phyloP scores from a whole-genome alignment of 2,329 filamentous ascomycete genomes.

The Fusarium transvaalense region DNA sequence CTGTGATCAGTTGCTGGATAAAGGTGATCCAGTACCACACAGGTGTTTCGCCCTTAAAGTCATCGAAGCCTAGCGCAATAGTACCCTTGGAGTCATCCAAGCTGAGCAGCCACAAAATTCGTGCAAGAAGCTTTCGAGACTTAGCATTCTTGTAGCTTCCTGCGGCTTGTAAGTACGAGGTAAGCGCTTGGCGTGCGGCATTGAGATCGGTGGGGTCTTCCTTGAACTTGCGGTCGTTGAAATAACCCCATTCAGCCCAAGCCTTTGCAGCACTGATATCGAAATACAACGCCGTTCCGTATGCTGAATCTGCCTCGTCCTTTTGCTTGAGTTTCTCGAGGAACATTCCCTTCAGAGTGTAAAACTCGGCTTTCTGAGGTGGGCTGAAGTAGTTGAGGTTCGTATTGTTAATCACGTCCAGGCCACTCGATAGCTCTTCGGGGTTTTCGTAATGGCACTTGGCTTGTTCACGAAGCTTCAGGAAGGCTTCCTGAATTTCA shows the following conservation, averaged over 20 bases:
- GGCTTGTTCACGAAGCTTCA: conserved; percentile 98
- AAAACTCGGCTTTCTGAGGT: conserved; percentile 98
- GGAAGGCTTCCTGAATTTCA: conserved; percentile 98
- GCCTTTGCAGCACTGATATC: conserved; percentile 96
- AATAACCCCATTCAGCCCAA: conserved; percentile 99
- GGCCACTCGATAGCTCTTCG: conserved; percentile 87
- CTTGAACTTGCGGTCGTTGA: conserved; percentile 97
- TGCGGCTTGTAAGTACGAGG: conserved; percentile 95
- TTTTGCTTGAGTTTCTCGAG: conserved; percentile 92
- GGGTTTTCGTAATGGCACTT: conserved; percentile 99
- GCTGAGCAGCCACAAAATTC: conserved; percentile 95
- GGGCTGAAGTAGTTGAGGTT: conserved; percentile 98
- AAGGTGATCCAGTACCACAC: conserved; percentile 99
- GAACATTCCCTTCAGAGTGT: conserved; percentile 99
- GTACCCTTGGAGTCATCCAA: conserved; percentile 88
- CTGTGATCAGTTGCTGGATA: conserved; percentile 94
- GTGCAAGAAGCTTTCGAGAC: conserved; percentile 90
- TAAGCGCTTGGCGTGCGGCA: conserved; percentile 90
- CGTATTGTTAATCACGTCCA: conserved; percentile 99
- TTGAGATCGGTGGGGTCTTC: conserved; percentile 85
- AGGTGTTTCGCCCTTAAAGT: conserved; percentile 96
- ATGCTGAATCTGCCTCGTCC: conserved; percentile 91
- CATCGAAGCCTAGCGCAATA: conserved; percentile 88
- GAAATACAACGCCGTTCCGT: conserved; percentile 94
- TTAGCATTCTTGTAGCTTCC: conserved; percentile 98